phyloP scores from a whole-genome alignment of 108 stramenopile genomes.

The Parmales sp. region DNA sequence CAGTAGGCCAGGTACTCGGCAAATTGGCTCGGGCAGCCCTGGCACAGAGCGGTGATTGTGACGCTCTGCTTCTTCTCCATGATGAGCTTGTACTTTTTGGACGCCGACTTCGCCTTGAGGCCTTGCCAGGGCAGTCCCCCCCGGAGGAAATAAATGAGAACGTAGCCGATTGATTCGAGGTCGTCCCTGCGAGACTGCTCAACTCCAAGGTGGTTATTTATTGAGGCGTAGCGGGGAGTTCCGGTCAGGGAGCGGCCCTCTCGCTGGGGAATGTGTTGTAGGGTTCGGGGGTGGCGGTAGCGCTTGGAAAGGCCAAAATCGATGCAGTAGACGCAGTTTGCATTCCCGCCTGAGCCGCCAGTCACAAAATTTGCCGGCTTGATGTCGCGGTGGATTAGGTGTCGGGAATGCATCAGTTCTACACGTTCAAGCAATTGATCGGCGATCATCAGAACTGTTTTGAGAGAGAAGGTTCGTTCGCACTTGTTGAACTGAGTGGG shows the following conservation, averaged over 20 bases:
- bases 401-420: constrained; percentile 92
- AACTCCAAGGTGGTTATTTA: constrained; percentile 96
- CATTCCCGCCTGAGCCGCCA: constrained; percentile 56
- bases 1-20: constrained; percentile 96
- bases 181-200: constrained; percentile 96
- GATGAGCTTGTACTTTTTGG: constrained; percentile 87
- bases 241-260: constrained; percentile 89
- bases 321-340: constrained; percentile 90
- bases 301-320: constrained; percentile 96
- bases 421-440: constrained; percentile 96
- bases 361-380: constrained; percentile 98
- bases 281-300: constrained; percentile 91
- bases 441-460: constrained; percentile 91
- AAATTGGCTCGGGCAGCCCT: constrained; percentile 91
- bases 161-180: constrained; percentile 92
- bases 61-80: constrained; percentile 86
- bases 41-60: constrained; percentile 84
- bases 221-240: constrained; percentile 91
- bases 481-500: constrained; percentile 98
- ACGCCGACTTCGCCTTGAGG: constrained; percentile 87
- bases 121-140: constrained; percentile 98
- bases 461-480: constrained; percentile 84
- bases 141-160: constrained; percentile 95
- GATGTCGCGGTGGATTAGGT: constrained; percentile 92
- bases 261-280: constrained; percentile 96